Evolutionary conservation across 768 basidiomycete species (phyloP).

Genomic region (Pleurotus pulmonarius): DNA sequence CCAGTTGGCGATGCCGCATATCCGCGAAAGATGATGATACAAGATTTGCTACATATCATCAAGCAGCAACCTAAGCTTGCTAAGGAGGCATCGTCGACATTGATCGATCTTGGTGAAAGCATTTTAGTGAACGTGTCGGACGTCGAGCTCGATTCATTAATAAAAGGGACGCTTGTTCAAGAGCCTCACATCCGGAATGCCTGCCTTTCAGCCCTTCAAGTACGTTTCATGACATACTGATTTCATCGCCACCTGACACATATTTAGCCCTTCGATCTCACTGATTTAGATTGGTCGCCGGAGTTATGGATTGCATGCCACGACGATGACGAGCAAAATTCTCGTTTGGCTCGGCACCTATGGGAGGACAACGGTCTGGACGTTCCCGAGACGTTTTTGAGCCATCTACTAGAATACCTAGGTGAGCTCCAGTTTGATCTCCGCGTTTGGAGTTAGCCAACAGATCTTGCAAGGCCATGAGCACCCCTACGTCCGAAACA

Average conservation of each 20-base stretch:
- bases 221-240: constrained; percentile 20
- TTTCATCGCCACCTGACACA: constrained; percentile 1
- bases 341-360: constrained; percentile 68
- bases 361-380: constrained; percentile 98
- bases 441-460: not conserved
- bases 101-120: constrained; percentile 79
- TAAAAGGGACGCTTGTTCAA: constrained; percentile 75
- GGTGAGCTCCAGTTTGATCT: constrained; percentile 39
- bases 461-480: constrained; percentile 40
- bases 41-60: constrained; percentile 69
- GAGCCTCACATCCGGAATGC: constrained; percentile 87
- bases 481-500: constrained; percentile 74
- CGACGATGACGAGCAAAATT: constrained; percentile 85
- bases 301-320: constrained; percentile 87
- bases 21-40: constrained; percentile 69
- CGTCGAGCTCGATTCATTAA: constrained; percentile 62
- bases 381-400: constrained; percentile 64
- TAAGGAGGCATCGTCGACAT: constrained; percentile 78
- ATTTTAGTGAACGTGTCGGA: constrained; percentile 60
- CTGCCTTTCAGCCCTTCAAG: constrained; percentile 89
- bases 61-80: constrained; percentile 73
- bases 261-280: constrained; percentile 84
- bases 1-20: constrained; percentile 69
- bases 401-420: constrained; percentile 58
- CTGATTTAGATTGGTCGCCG: constrained; percentile 90